phyloP scores from a whole-genome alignment of 192 early-diverging fungal genomes.

The Kappamyces sp. region DNA sequence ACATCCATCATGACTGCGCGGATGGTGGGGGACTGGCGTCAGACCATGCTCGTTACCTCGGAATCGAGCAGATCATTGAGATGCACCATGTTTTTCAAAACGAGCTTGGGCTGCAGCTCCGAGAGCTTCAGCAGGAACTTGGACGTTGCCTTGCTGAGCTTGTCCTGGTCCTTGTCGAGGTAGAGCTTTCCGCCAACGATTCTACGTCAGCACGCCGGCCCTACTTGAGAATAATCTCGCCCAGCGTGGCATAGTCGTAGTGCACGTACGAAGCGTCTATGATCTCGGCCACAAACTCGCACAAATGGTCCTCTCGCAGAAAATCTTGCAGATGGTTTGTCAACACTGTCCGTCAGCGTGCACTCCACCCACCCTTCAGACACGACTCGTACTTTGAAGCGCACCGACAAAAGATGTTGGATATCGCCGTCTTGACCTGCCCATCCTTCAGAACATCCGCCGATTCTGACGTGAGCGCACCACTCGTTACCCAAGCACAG shows the following conservation, averaged over 20 bases:
- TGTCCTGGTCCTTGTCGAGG: conserved; percentile 54
- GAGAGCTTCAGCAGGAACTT: conserved; percentile 78
- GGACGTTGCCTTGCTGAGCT: conserved; percentile 75
- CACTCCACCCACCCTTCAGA: conserved; percentile 46
- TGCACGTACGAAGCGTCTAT: conserved; percentile 20
- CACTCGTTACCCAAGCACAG: conserved; percentile 69
- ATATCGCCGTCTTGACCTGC: conserved; percentile 52
- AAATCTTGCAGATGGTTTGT: conserved; percentile 23
- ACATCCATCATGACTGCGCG: conserved; percentile 84
- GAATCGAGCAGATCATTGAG: conserved; percentile 83
- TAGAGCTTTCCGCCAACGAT: conserved; percentile 15
- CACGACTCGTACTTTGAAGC: conserved; percentile 73
- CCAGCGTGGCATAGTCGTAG: conserved; percentile 16
- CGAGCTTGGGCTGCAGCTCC: conserved; percentile 70
- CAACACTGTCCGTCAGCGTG: conserved; percentile 6
- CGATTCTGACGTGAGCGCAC: conserved; percentile 69
- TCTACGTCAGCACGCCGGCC: conserved; percentile 2
- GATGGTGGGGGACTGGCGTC: conserved; percentile 71
- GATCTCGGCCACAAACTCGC: conserved; percentile 40
- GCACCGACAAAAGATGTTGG: conserved; percentile 67
- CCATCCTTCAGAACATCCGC: conserved; percentile 56
- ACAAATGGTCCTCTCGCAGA: conserved; percentile 44
- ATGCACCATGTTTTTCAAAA: conserved; percentile 84
- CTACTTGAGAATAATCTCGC: conserved; percentile 26
- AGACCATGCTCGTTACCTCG: conserved; percentile 50